Evolutionary conservation across 257 asterid genomes (phyloP).

Genomic region (Jacaranda copaia): DNA sequence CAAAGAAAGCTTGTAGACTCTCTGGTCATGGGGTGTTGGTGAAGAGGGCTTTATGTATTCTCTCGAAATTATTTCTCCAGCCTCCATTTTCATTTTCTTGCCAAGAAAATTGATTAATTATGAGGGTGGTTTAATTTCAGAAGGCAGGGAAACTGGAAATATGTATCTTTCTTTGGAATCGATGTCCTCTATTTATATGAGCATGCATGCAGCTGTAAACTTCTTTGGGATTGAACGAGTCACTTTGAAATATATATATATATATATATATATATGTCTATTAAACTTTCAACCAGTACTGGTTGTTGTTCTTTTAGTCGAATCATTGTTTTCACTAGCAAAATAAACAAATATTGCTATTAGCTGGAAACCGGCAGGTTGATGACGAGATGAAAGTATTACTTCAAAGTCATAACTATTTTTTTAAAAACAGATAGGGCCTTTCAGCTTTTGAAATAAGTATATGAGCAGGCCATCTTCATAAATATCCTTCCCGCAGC

Average conservation of each 20-base stretch:
- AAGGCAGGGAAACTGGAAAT: too few species aligned
- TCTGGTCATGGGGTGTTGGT: slow-evolving; percentile 44
- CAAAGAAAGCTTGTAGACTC: slow-evolving; percentile 50
- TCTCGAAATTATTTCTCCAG: slow-evolving; percentile 42
- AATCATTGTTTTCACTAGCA: neutral
- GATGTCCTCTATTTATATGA: too few species aligned
- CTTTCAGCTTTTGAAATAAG: neutral
- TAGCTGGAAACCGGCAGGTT: neutral
- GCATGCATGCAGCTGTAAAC: too few species aligned
- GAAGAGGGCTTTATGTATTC: slow-evolving; percentile 60
- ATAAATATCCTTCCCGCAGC: too few species aligned
- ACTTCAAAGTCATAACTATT: slow-evolving; percentile 8
- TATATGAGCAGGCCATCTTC: too few species aligned
- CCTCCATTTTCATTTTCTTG: slow-evolving; percentile 44
- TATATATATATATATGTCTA: too few species aligned
- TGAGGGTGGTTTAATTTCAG: too few species aligned
- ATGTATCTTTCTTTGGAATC: too few species aligned
- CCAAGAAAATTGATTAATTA: too few species aligned
- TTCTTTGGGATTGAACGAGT: neutral
- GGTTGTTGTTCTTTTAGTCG: neutral
- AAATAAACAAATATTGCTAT: neutral
- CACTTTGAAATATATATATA: neutral
- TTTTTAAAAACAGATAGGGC: neutral
- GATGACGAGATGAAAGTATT: slow-evolving; percentile 9
- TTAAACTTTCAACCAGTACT: neutral